phyloP scores from a whole-genome alignment of 1,284 basidiomycete species.

The Inonotus obliquus region DNA sequence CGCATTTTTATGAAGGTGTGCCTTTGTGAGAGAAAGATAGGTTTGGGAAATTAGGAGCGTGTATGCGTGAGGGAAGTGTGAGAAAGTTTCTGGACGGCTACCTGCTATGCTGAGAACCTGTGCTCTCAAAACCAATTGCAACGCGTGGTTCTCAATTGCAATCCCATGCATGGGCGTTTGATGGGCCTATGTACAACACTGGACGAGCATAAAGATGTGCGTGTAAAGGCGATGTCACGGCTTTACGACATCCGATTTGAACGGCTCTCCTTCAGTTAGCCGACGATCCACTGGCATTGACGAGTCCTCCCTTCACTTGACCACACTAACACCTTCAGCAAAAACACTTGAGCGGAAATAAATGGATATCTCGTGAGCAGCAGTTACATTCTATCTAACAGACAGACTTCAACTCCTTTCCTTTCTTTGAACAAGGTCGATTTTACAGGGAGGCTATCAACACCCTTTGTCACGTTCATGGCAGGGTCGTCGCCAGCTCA shows the following conservation, averaged over 20 bases:
- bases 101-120: not conserved
- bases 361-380: conserved; percentile 7
- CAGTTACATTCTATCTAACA: conserved; percentile 26
- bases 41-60: too few relatives aligned
- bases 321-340: not conserved
- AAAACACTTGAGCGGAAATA: not conserved
- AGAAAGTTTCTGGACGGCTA: not conserved
- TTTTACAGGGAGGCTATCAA: conserved; percentile 90
- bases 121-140: not conserved
- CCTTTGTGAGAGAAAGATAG: not conserved
- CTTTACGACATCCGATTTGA: not conserved
- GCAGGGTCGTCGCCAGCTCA: conserved; percentile 73
- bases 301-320: not conserved
- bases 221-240: not conserved
- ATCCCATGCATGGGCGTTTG: conserved; percentile 1
- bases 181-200: not conserved
- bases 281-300: not conserved
- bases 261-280: not conserved
- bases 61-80: not conserved
- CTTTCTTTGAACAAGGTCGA: conserved; percentile 44
- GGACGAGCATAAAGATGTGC: not conserved
- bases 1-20: not conserved
- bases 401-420: too few relatives aligned
- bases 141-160: not conserved
- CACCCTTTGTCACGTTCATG: conserved; percentile 84